Base-by-base conservation (phyloP, 768 basidiomycete genomes). In the Rhodotorula graminis region DNA sequence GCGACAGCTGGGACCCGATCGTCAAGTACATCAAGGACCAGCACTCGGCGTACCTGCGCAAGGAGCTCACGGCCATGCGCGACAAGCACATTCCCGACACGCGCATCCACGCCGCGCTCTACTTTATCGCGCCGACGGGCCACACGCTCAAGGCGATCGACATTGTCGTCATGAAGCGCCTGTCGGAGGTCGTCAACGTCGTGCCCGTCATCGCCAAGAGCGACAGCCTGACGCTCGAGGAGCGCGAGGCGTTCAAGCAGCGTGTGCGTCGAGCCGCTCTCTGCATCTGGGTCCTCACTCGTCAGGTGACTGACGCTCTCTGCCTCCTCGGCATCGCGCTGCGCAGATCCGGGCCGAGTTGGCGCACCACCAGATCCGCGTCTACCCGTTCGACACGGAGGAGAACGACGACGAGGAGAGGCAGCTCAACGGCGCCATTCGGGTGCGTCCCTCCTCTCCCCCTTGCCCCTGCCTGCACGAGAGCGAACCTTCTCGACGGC, bases 21-120 rank as follows among this genome's bases (percentile, higher is more conserved):
- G 86, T 98, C 81, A 97, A 96, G 82, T 96, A 99, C 82, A 97
- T 97, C 85, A 93, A 94, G 84, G 95, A 98, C 85, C 95, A 98
- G 81, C 95, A 98, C 85, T 93, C 92, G 80, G 92, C 93, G 50
- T 99, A 96, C 83, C 87, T 99, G 65, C 91, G 96, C 82, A 98
- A 99, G 84, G 95, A 99, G 84, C 85, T 98, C 75, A 98, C 96
- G 6, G 95, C 96, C 4, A 93, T 93, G 90, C 90, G 96, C 74
- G 95, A 98, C 86, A 90, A 93, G 67, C 91, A 93, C 84, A 99
- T 99, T 78, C 90, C 91, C 80, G 95, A 99, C 84, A 98, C 96
- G 25, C 90, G 95, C 73, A 96, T 99, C 74, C 95, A 99, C 85
- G 97, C 94, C 85, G 91, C 90, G 81, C 82, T 99, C 65, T 98